Base-by-base conservation (phyloP, 2,329 filamentous ascomycete species). In the Aspergillus flavus region DNA sequence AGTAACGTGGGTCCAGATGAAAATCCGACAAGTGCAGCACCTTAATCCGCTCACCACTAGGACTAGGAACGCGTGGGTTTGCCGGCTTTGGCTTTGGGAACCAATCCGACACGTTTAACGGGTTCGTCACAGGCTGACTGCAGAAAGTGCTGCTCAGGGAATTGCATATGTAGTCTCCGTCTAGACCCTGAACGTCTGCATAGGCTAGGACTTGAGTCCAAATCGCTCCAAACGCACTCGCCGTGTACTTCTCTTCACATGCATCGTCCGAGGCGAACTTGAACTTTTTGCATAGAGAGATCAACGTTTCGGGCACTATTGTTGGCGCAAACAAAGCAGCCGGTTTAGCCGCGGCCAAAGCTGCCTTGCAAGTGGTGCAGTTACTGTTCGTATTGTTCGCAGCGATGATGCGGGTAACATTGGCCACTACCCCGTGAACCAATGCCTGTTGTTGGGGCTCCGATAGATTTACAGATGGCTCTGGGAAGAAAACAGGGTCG, bases 141-240 rank as follows among this genome's bases (percentile, higher is more conserved):
- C 86, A 88, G 69, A 83, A 86, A 6, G 66, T 78, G 34, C 71
- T 79, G 58, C 78, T 81, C 6, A 87, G 67, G 19, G 76, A 80
- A 65, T 83, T 81, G 76, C 86, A 88, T 53, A 88, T 87, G 64
- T 85, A 86, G 60, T 81, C 75, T 6, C 85, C 86, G 70, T 88
- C 86, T 2, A 83, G 75, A 10, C 85, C 85, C 23, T 76, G 75
- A 10, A 87, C 78, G 69, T 87, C 80, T 9, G 84, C 85, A 50
- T 82, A 77, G 3, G 82, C 80, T 36, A 88, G 74, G 2, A 88
- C 77, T 67, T 88, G 86, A 5, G 85, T 85, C 85, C 84, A 87
- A 60, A 85, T 79, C 1, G 83, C 81, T 21, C 86, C 86, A 64
- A 83, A 85, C 19, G 76, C 83, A 19, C 76, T 73, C 2, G 80